Percentiles rank a stretch among this genome's conserved stretches.
These are phyloP conservation scores for Tilletiaria anomala DNA, from an alignment of 1,284 basidiomycete species.

Conservation along the genomic window DNA sequence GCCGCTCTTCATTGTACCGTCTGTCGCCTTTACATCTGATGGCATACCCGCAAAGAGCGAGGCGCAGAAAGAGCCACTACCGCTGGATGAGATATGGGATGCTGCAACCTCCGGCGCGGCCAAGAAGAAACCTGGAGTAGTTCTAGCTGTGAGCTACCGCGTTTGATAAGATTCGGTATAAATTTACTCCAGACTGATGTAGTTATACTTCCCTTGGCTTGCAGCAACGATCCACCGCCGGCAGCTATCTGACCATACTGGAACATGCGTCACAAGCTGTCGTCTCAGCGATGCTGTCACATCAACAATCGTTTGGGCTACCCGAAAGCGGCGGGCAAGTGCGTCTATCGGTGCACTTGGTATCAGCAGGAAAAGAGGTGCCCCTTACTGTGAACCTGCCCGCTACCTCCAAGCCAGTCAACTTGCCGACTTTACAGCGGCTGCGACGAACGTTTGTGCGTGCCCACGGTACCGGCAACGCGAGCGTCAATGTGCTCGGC, in stretches of 20 bases:
- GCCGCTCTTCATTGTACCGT: slow-evolving; percentile 66
- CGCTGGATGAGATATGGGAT: slow-evolving; percentile 62
- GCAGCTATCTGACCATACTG: slow-evolving; percentile 40
- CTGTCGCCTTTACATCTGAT: slow-evolving; percentile 4
- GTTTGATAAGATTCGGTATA: no score
- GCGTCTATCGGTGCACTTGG: neutral
- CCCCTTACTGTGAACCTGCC: neutral
- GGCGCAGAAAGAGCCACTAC: slow-evolving; percentile 58
- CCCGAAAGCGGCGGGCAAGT: slow-evolving; percentile 4
- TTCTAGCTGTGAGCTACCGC: slow-evolving; percentile 48
- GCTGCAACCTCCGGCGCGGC: slow-evolving; percentile 62
- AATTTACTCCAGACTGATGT: no score
- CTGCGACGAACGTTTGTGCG: slow-evolving; percentile 30
- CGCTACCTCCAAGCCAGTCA: neutral
- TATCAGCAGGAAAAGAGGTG: neutral
- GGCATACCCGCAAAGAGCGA: neutral
- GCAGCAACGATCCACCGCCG: slow-evolving; percentile 29
- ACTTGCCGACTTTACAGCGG: slow-evolving; percentile 13
- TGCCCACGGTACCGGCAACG: slow-evolving; percentile 21
- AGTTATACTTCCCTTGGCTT: no score
- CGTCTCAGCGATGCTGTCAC: slow-evolving; percentile 17
- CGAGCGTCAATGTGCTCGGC: slow-evolving; percentile 18
- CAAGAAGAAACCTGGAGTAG: slow-evolving; percentile 72
- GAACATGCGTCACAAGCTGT: slow-evolving; percentile 30
- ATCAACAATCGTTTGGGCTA: slow-evolving; percentile 6